Percentiles rank a stretch among this genome's conserved stretches.
Evolutionary conservation across 1,284 basidiomycete genomes (phyloP).

Genomic region (Schizopora paradoxa): DNA sequence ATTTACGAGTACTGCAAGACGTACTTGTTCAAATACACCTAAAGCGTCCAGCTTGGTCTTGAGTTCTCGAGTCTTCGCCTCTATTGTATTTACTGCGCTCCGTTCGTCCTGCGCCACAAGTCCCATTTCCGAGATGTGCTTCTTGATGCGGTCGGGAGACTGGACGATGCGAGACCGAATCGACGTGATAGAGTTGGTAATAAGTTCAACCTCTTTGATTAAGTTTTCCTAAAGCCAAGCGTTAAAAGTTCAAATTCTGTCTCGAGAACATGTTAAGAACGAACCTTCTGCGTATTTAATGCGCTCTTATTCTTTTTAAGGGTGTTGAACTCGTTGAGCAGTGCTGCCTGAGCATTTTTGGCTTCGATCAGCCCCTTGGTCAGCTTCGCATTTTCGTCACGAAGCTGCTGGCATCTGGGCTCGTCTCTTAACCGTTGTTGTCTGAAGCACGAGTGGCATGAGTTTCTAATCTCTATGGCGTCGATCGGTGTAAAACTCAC

Average conservation of each 20-base stretch:
- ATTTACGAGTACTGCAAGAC: conserved; percentile 3
- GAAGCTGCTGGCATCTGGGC: conserved; percentile 59
- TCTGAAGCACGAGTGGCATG: conserved; percentile 32
- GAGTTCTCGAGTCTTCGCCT: conserved; percentile 70
- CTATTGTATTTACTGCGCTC: conserved; percentile 52
- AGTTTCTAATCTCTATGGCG: too few species aligned
- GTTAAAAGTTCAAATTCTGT: conserved; percentile 7
- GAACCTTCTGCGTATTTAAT: conserved; percentile 52
- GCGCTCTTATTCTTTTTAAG: conserved; percentile 64
- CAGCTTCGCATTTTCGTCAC: conserved; percentile 56
- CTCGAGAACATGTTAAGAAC: conserved; percentile 2
- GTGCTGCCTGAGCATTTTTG: conserved; percentile 56
- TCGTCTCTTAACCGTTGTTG: conserved; percentile 65
- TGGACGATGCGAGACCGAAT: conserved; percentile 75
- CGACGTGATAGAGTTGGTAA: conserved; percentile 54
- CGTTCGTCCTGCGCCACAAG: conserved; percentile 55
- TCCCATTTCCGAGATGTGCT: conserved; percentile 71
- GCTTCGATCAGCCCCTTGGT: conserved; percentile 60
- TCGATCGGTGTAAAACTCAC: conserved; percentile 39
- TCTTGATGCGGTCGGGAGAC: conserved; percentile 80
- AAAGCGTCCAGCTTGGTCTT: conserved; percentile 68
- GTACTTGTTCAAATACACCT: conserved; percentile 68
- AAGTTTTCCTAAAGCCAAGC: conserved; percentile 47
- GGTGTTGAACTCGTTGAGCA: conserved; percentile 55
- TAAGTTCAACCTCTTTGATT: conserved; percentile 48